A percentile compares a stretch with the other conserved stretches of the same genome.
Conservation (phyloP, 2,329 filamentous ascomycete species). For the Tolypocladium ophioglossoides region DNA sequence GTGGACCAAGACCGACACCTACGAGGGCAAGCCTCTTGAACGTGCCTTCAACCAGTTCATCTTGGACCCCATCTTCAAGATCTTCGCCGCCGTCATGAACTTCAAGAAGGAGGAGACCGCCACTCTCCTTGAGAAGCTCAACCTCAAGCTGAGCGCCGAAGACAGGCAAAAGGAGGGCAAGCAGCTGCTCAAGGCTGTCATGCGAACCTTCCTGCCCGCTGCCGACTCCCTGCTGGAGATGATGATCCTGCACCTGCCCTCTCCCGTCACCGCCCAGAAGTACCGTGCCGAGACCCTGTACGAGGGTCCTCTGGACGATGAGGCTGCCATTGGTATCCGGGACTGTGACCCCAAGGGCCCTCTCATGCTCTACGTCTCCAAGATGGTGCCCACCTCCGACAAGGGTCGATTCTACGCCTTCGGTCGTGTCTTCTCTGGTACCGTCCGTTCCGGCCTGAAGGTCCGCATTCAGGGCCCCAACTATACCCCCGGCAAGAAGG, state of each 20-base stretch:
- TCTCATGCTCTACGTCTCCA: constrained; percentile 99
- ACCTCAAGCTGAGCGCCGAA: constrained; percentile 78
- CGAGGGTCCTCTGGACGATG: constrained; percentile 91
- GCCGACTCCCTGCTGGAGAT: constrained; percentile 98
- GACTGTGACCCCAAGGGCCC: constrained; percentile 97
- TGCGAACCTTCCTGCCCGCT: constrained; percentile 97
- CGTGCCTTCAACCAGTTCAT: constrained; percentile 99
- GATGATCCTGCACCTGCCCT: constrained; percentile 99
- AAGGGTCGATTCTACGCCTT: constrained; percentile 99
- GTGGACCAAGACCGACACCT: constrained; percentile 81
- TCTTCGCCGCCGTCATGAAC: constrained; percentile 95
- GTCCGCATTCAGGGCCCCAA: constrained; percentile 99
- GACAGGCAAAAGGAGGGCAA: constrained; percentile 96
- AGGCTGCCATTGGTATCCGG: constrained; percentile 89
- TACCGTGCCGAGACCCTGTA: constrained; percentile 99
- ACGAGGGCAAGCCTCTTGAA: constrained; percentile 84
- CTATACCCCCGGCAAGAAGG: constrained; percentile 97
- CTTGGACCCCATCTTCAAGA: constrained; percentile 98
- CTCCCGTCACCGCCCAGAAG: constrained; percentile 87
- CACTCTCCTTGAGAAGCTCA: constrained; percentile 80
- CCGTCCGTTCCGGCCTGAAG: constrained; percentile 94
- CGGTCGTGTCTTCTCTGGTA: constrained; percentile 99
- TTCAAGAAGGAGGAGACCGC: constrained; percentile 91
- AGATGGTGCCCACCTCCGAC: constrained; percentile 99
- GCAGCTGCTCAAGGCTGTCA: constrained; percentile 92